Evolutionary conservation across 345 rosid species (phyloP), one percentile per base, ranked within the genome.

Genomic region (Lumnitzera racemosa): DNA sequence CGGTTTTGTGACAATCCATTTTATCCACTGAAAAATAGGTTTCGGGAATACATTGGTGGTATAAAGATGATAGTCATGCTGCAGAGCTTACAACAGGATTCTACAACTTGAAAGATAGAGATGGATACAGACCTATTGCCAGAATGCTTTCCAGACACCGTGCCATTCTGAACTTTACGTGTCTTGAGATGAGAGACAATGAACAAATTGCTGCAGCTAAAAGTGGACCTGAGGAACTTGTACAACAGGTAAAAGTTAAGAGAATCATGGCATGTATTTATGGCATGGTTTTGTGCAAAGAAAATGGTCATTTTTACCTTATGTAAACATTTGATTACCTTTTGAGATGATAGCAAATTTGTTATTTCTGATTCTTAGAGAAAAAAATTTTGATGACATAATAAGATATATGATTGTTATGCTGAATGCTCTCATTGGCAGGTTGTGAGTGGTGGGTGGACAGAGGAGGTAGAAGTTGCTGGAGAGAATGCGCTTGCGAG

Each of bases 31-130:
- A 50, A 58, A 70, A 57, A 53, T 70, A 89, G 95, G 88, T 87
- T 23, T 79, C 96, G n/a, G 92, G 95, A 50, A 84, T 87, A 47
- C 95, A 89, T 50, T 91, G 98, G 96, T 85, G 96, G 96, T 92
- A 87, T 62, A 78, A 80, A 57, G 48, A 76, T 51, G 70, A 73
- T 10, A 84, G 77, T 66, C 96, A 91, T 64, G 96, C 96, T 11
- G 88, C 96, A 20, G 96, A 92, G 69, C 94, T 89, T 55, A 83
- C 95, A 31, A 80, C 95, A 24, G 98, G 98, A 57, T 81, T 81
- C 63, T 89, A 87, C 71, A 89, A 81, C 74, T 69, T 83, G 46
- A 61, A 65, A 4, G 78, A 79, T 51, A 78, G 98, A 80, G 92
- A 85, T 55, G 96, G 96, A 0, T 89, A 89, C 68, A 72, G 85